phyloP scores from a whole-genome alignment of 2,329 filamentous ascomycete species.

The Trichoderma endophyticum region DNA sequence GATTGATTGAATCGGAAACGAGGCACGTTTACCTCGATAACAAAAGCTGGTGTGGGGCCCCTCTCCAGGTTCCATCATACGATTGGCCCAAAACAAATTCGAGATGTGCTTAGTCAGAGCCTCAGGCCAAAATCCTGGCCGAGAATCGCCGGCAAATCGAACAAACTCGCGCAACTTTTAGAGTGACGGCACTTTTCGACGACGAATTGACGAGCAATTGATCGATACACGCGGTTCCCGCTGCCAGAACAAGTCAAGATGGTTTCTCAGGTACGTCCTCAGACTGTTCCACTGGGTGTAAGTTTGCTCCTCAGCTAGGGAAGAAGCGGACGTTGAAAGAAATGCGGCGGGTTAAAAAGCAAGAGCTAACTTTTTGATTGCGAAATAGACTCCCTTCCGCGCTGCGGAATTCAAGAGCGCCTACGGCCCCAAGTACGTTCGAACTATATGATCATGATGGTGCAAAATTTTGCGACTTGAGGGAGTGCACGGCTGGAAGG shows the following conservation, averaged over 20 bases:
- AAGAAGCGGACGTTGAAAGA: background rate
- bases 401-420: slow-evolving; percentile 56
- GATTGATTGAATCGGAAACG: background rate
- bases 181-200: slow-evolving; percentile 25
- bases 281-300: background rate
- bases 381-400: slow-evolving; percentile 45
- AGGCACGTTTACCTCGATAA: background rate
- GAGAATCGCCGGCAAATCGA: slow-evolving; percentile 35
- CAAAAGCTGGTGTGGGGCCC: slow-evolving; percentile 24
- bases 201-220: slow-evolving; percentile 37
- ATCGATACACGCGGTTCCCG: slow-evolving; percentile 31
- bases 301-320: background rate
- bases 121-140: slow-evolving; percentile 35
- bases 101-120: slow-evolving; percentile 11
- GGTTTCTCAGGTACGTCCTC: slow-evolving; percentile 38
- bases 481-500: background rate
- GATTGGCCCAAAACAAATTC: slow-evolving; percentile 5
- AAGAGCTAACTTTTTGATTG: slow-evolving; percentile 30
- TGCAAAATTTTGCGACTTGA: background rate
- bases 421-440: slow-evolving; percentile 62
- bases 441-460: background rate
- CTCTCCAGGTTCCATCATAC: background rate
- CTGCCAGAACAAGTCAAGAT: slow-evolving; percentile 36
- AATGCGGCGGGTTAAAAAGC: background rate
- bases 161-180: slow-evolving; percentile 34